Base-by-base conservation (phyloP, 2,329 filamentous ascomycete genomes). In the Zasmidium citrigriseum region DNA sequence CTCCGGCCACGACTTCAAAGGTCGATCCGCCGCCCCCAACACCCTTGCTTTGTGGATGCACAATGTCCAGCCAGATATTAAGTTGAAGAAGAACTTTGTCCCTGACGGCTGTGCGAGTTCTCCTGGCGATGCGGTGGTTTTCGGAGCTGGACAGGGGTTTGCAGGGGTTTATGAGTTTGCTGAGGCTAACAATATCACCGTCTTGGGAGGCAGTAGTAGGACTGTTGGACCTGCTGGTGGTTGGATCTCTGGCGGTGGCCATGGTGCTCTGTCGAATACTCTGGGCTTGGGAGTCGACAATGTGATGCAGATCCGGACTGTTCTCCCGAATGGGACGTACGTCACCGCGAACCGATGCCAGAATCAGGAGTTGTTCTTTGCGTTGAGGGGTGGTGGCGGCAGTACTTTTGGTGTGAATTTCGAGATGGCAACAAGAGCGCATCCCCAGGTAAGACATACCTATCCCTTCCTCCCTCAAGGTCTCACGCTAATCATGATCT, bases 301-400 rank as follows among this genome's bases (percentile, higher is more conserved):
- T 21, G 60, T 65, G 1, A 48, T 68, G 10, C 54, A 70, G 53
- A 61, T 66, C 24, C 58, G 55, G 24, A 55, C 60, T n/a, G 67
- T 70, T 0, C 51, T 67, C 12, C 34, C 34, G 9, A 59, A 65
- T 46, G 68, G 68, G 25, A 60, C 54, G 4, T 63, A 62, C 34
- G 55, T 68, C 23, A 65, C 58, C 9, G 66, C 66, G 11, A 68
- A 68, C 34, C 65, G 68, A 5, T 68, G 67, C 1, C 67, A 72
- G 5, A 72, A 85, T 58, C 61, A 76, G 0, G 83, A 86, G 57
- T 72, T 87, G 11, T 85, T 76, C 69, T 75, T 73, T 59, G 82
- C 80, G 0, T 75, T 86, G 3, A 80, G 81, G 54, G 84, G 83
- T 9, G 67, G 67, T 24, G 83, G 84, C 16, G 83, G 79, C 69